Evolutionary conservation across 768 basidiomycete genomes (phyloP).

Genomic region (Tricholoma saponaceum): DNA sequence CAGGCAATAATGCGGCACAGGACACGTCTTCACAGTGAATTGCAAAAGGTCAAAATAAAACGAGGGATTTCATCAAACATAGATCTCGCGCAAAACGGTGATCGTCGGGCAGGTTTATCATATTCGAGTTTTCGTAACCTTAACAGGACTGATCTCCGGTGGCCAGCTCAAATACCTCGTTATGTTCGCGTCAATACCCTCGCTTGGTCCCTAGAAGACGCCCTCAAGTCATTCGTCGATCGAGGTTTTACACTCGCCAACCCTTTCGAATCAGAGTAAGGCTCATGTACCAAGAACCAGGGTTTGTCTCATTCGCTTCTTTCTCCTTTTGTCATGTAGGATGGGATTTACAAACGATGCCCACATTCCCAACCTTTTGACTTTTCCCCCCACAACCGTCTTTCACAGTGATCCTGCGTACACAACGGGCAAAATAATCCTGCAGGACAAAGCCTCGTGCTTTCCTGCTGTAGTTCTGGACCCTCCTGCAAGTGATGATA

Average conservation of each 20-base stretch:
- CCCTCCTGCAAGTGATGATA: conserved; percentile 51
- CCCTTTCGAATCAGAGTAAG: conserved; percentile 52
- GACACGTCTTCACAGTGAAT: conserved; percentile 81
- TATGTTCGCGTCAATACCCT: conserved; percentile 83
- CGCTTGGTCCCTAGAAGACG: conserved; percentile 63
- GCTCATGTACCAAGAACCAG: conserved; percentile 3
- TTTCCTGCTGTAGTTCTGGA: conserved; percentile 89
- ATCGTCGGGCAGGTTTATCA: conserved; percentile 57
- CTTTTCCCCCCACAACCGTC: conserved; percentile 63
- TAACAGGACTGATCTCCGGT: conserved; percentile 8
- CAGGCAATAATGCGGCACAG: conserved; percentile 86
- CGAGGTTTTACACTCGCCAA: conserved; percentile 52
- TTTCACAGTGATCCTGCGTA: conserved; percentile 75
- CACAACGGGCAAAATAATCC: conserved; percentile 74
- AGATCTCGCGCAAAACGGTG: conserved; percentile 59
- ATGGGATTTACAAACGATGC: conserved; percentile 67
- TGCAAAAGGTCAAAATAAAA: conserved; percentile 79
- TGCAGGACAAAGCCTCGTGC: conserved; percentile 98
- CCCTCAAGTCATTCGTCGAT: conserved; percentile 49
- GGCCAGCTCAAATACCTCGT: conserved; percentile 67
- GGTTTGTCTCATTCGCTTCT: conserved; percentile 4
- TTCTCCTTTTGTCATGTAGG: conserved; percentile 27
- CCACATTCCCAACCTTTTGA: conserved; percentile 79
- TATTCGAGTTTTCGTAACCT: conserved; percentile 2
- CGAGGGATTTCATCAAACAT: conserved; percentile 60